Conservation (phyloP, 2,329 filamentous ascomycete species). For the Mycosphaerelloides madeirae region DNA sequence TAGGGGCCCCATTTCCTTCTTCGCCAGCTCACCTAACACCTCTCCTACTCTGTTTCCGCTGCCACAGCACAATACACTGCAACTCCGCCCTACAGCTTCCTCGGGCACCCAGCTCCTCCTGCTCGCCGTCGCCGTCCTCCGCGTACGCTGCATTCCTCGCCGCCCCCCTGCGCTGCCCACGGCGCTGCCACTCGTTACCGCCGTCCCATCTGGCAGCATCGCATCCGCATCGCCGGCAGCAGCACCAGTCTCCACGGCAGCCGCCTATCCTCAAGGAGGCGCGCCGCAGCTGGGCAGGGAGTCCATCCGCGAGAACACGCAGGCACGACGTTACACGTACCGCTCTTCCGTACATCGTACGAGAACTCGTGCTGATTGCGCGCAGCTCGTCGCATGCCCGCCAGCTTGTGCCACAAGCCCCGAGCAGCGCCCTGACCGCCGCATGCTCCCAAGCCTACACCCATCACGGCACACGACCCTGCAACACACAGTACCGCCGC, state of each 20-base stretch:
- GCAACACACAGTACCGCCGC: not conserved
- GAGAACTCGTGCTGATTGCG: slow-evolving; percentile 12
- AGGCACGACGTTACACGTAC: slow-evolving; percentile 17
- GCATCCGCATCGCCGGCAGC: not conserved
- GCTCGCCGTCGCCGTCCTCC: not conserved
- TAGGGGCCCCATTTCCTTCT: no score
- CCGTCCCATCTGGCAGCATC: not conserved
- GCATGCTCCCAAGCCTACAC: not conserved
- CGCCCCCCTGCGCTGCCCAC: not conserved
- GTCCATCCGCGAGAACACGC: slow-evolving; percentile 3
- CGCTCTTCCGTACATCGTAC: slow-evolving; percentile 8
- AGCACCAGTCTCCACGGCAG: not conserved
- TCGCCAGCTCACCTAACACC: not conserved
- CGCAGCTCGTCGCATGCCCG: slow-evolving; percentile 8
- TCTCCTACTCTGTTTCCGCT: not conserved
- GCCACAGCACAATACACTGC: not conserved
- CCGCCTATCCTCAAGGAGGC: not conserved
- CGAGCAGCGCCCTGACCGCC: not conserved
- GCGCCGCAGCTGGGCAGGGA: slow-evolving; percentile 5
- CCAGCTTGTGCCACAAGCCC: not conserved
- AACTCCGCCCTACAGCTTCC: not conserved
- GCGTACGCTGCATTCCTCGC: not conserved
- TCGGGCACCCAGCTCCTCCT: not conserved
- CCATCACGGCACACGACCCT: slow-evolving; percentile 1
- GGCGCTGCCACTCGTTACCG: slow-evolving; percentile 3